Percentiles rank a stretch among this genome's conserved stretches.
phyloP scores from a whole-genome alignment of 805 yeast species.

The Metschnikowia koreensis region DNA sequence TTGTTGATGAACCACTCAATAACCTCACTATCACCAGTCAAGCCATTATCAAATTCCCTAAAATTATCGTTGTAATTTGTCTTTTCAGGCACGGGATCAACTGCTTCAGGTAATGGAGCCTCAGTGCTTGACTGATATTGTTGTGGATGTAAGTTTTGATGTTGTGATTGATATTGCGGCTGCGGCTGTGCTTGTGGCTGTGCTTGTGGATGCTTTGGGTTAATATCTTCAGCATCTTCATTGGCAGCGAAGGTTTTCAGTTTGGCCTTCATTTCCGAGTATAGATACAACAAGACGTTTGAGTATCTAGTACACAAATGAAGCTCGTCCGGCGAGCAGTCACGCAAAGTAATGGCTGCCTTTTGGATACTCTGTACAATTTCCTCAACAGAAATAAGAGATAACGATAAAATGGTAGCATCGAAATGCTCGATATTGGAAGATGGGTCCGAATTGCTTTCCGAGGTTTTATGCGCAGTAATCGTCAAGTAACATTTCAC shows the following conservation, averaged over 20 bases:
- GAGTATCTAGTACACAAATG: conserved; percentile 81
- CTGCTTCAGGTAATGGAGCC: conserved; percentile 13
- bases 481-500: conserved; percentile 79
- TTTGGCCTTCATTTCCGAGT: conserved; percentile 66
- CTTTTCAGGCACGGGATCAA: background rate
- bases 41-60: conserved; percentile 16
- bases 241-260: conserved; percentile 22
- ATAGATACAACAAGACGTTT: conserved; percentile 70
- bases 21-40: conserved; percentile 38
- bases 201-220: background rate
- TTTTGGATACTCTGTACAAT: conserved; percentile 63
- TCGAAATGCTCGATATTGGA: conserved; percentile 33
- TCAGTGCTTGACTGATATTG: conserved; percentile 3
- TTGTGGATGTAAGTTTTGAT: background rate
- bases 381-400: conserved; percentile 69
- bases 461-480: conserved; percentile 43
- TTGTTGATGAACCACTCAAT: conserved; percentile 45
- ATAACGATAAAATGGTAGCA: conserved; percentile 53
- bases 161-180: background rate
- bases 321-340: conserved; percentile 85
- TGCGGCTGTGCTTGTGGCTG: background rate
- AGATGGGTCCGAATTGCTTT: conserved; percentile 15
- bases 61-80: background rate
- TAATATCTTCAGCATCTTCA: conserved; percentile 1
- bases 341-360: conserved; percentile 71